Base-by-base conservation (phyloP, 75 land plant species). In the Pinus tabuliformis region DNA sequence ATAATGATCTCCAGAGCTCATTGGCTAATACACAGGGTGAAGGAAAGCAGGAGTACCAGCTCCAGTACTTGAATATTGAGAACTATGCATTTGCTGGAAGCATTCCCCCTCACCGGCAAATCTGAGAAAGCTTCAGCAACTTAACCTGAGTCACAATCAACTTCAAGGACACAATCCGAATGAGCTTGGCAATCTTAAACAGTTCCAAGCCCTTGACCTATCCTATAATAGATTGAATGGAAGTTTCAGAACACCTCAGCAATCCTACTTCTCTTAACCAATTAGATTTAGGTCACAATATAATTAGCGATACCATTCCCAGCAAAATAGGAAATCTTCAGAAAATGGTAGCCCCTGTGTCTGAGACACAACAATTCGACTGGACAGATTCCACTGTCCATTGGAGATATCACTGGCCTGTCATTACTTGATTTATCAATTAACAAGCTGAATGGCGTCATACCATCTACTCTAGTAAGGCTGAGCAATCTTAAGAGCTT, bases 141-240 rank as follows among this genome's bases (percentile, higher is more conserved):
- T 87, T 45, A 62, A 83, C 60, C 58, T 89, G 20, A 65, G 85
- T 64, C 70, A 83, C 58, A 89, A 91, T 75, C 64, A 73, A 54
- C 33, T 92, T 58, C 60, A 75, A 24, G 98, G 98, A 2, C 61
- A 70, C 64, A 80, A 92, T 30, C 98, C 98, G 1, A 59, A 52
- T 73, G 85, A 83, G 65, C 14, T 90, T 30, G 92, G 93, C 15
- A 57, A 11, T 3, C 75, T 92, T 18, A 30, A 75, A 3, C 33
- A 33, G 37, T 84, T 92, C 0, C 78, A 77, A 59, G 56, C 42
- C 6, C 83, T 94, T 28, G 87, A 92, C 73, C 73, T 94, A 18
- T 91, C 95, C 16, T 16, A 78, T 59, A 92, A 92, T 75, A 52
- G 74, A 59, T 80, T 90, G 57, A 39, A 70, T 68, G 95, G 95